Evolutionary conservation across 139 green algal species (phyloP).

Genomic region (Astrephomene gubernaculifera): DNA sequence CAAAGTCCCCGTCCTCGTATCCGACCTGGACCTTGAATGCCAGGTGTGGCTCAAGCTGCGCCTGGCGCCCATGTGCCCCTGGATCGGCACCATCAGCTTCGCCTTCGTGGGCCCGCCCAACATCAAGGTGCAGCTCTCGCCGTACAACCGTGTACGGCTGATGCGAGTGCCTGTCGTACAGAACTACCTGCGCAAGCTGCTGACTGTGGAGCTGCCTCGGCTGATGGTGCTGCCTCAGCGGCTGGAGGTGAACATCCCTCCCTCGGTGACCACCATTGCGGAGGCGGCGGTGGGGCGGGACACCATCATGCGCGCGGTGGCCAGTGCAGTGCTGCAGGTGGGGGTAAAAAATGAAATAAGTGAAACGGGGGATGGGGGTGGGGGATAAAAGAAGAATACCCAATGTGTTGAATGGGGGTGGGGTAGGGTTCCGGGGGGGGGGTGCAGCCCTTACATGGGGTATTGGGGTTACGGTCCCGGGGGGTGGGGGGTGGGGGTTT

Average conservation of each 20-base stretch:
- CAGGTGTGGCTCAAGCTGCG: conserved; percentile 95
- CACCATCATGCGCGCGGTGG: conserved; percentile 93
- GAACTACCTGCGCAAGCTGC: conserved; percentile 89
- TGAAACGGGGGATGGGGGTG: no score
- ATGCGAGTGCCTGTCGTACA: conserved; percentile 94
- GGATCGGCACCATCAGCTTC: conserved; percentile 90
- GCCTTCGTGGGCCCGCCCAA: conserved; percentile 91
- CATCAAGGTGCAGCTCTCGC: conserved; percentile 94
- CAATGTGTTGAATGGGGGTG: no score
- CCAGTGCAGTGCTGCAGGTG: conserved; percentile 85
- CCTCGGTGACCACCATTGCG: conserved; percentile 87
- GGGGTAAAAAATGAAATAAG: background rate
- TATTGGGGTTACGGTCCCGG: no score
- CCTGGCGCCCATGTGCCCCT: conserved; percentile 93
- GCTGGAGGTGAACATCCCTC: conserved; percentile 93
- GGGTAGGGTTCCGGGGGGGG: no score
- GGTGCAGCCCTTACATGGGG: no score
- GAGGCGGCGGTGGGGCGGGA: conserved; percentile 93
- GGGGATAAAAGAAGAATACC: no score
- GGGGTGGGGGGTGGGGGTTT: no score
- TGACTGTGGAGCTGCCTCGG: conserved; percentile 93
- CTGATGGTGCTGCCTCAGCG: conserved; percentile 95
- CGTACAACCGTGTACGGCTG: conserved; percentile 93
- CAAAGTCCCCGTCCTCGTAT: conserved; percentile 88
- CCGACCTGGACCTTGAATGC: conserved; percentile 94